Conservation (phyloP, 2,329 filamentous ascomycete genomes). For the Pyricularia grisea region DNA sequence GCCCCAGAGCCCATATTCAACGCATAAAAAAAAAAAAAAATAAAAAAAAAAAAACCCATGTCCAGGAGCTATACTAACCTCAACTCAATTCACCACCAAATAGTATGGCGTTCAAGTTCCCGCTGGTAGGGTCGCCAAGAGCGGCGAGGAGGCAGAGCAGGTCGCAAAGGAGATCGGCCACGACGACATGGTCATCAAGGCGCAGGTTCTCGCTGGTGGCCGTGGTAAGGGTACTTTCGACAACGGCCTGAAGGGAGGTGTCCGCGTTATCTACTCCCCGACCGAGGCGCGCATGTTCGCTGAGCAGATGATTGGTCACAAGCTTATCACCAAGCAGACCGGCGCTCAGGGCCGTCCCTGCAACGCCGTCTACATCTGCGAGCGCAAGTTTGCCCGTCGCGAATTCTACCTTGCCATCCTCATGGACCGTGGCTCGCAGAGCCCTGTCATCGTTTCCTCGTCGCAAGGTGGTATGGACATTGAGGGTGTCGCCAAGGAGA, state of each 20-base stretch:
- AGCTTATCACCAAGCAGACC: slow-evolving; percentile 99
- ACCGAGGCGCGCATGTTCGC: slow-evolving; percentile 96
- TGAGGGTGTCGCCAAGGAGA: slow-evolving; percentile 96
- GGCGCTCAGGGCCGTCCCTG: slow-evolving; percentile 88
- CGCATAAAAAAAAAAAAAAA: not conserved
- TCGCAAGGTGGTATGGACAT: slow-evolving; percentile 99
- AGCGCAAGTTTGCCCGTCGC: slow-evolving; percentile 97
- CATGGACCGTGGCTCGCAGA: slow-evolving; percentile 90
- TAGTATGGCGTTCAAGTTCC: slow-evolving; percentile 94
- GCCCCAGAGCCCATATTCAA: not conserved
- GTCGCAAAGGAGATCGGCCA: slow-evolving; percentile 85
- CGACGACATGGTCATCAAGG: slow-evolving; percentile 99
- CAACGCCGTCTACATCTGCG: slow-evolving; percentile 97
- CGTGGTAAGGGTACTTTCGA: slow-evolving; percentile 97
- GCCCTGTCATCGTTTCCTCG: slow-evolving; percentile 92
- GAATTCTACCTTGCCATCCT: slow-evolving; percentile 99
- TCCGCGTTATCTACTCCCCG: slow-evolving; percentile 97
- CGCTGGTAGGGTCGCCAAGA: slow-evolving; percentile 77
- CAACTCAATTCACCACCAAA: slow-evolving; percentile 8
- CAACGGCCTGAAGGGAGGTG: slow-evolving; percentile 97
- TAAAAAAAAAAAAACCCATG: too few species aligned
- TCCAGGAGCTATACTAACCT: not conserved
- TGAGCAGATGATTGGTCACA: slow-evolving; percentile 99
- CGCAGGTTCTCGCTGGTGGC: slow-evolving; percentile 94
- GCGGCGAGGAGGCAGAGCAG: slow-evolving; percentile 77